Evolutionary conservation across 768 basidiomycete species (phyloP).

Genomic region (Suillus subalutaceus): DNA sequence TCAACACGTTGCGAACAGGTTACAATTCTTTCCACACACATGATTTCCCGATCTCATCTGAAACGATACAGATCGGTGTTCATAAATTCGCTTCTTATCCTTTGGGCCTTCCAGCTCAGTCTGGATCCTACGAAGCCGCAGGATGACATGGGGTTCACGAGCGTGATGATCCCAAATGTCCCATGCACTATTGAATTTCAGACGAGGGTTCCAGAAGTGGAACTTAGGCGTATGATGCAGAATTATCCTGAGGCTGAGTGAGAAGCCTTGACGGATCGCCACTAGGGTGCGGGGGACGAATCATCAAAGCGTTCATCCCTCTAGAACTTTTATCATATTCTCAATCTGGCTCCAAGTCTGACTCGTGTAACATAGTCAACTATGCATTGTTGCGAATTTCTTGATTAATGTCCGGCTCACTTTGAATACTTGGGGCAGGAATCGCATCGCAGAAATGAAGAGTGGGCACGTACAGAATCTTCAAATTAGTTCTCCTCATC

Average conservation of each 20-base stretch:
- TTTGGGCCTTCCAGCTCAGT: background rate
- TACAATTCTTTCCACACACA: background rate
- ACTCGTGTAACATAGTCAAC: too few relatives aligned
- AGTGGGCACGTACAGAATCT: too few relatives aligned
- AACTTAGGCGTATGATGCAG: background rate
- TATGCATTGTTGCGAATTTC: too few relatives aligned
- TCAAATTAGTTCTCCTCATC: too few relatives aligned
- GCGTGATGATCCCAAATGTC: background rate
- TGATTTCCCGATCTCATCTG: background rate
- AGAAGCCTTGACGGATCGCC: background rate
- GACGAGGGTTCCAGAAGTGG: background rate
- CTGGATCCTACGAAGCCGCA: constrained; percentile 1
- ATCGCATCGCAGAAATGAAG: too few relatives aligned
- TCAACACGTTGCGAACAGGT: background rate
- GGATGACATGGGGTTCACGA: background rate
- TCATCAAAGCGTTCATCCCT: too few relatives aligned
- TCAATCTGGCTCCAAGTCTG: too few relatives aligned
- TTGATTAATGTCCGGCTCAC: too few relatives aligned
- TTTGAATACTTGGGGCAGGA: too few relatives aligned
- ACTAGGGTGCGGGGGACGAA: background rate
- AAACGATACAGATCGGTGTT: background rate
- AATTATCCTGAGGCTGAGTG: background rate
- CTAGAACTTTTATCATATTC: too few relatives aligned
- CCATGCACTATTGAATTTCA: background rate
- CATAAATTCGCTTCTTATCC: background rate